Percentiles rank a stretch among this genome's conserved stretches.
phyloP scores from a whole-genome alignment of 2,329 filamentous ascomycete genomes.

The Calcarisporium arbuscula region DNA sequence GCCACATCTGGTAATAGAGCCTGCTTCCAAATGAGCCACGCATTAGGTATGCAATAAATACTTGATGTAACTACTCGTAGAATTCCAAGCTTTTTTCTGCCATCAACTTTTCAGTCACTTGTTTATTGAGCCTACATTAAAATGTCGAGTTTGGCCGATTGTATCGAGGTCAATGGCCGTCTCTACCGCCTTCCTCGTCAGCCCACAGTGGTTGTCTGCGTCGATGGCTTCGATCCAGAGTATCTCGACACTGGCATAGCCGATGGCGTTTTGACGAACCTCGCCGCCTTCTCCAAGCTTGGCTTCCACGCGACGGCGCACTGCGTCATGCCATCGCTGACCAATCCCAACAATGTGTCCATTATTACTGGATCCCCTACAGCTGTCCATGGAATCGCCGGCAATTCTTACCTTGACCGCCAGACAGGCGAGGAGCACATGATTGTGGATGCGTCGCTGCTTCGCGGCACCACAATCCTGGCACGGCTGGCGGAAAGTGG shows the following conservation, averaged over 20 bases:
- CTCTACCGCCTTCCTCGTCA: constrained; percentile 9
- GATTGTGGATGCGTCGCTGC: constrained; percentile 32
- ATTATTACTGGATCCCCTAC: constrained; percentile 36
- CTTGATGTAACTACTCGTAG: too few relatives aligned
- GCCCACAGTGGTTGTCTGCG: constrained; percentile 33
- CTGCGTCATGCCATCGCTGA: constrained; percentile 36
- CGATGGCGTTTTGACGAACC: constrained; percentile 26
- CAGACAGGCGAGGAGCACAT: constrained; percentile 31
- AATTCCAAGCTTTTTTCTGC: too few relatives aligned
- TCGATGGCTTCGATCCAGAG: constrained; percentile 37
- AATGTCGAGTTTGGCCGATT: too few relatives aligned
- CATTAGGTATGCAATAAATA: too few relatives aligned
- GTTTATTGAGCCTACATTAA: too few relatives aligned
- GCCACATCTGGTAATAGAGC: too few relatives aligned
- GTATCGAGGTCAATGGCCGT: too few relatives aligned
- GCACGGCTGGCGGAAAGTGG: constrained; percentile 30
- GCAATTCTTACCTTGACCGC: constrained; percentile 36
- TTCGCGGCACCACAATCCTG: constrained; percentile 34
- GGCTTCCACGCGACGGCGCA: constrained; percentile 33
- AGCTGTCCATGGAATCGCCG: constrained; percentile 32
- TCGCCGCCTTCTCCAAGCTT: constrained; percentile 21
- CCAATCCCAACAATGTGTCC: constrained; percentile 38
- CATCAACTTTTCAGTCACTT: too few relatives aligned
- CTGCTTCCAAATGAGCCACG: too few relatives aligned
- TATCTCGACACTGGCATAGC: constrained; percentile 29